Conservation (phyloP, 2,329 filamentous ascomycete genomes). For the Fusarium graminum region DNA sequence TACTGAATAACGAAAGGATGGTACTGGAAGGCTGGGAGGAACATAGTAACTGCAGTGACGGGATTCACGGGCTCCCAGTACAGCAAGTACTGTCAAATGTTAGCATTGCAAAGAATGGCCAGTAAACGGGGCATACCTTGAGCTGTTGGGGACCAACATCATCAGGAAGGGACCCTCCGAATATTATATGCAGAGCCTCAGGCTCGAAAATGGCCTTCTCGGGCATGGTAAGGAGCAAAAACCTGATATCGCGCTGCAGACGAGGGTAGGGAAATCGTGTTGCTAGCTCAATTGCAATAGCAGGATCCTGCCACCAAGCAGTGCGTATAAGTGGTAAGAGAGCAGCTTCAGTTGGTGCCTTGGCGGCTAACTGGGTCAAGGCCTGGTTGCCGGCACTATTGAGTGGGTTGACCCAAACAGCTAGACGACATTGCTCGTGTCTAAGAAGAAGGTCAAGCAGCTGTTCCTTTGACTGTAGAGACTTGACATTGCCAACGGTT, state of each 20-base stretch:
- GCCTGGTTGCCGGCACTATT: constrained; percentile 63
- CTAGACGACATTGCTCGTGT: constrained; percentile 85
- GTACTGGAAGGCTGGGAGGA: constrained; percentile 89
- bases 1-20: constrained; percentile 96
- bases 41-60: constrained; percentile 92
- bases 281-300: constrained; percentile 87
- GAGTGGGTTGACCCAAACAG: constrained; percentile 90
- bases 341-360: constrained; percentile 58
- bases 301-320: constrained; percentile 88
- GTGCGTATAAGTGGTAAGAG: constrained; percentile 77
- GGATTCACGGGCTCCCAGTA: constrained; percentile 96
- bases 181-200: constrained; percentile 83
- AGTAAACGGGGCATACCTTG: constrained; percentile 67
- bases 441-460: constrained; percentile 84
- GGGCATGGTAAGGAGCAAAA: constrained; percentile 83
- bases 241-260: constrained; percentile 81
- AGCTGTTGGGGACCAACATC: constrained; percentile 86
- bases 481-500: constrained; percentile 68
- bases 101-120: constrained; percentile 23
- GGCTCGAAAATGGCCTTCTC: constrained; percentile 85
- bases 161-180: constrained; percentile 79
- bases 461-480: constrained; percentile 82
- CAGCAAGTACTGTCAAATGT: constrained; percentile 76
- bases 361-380: constrained; percentile 58
- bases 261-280: constrained; percentile 82